Percentiles rank a stretch among this genome's conserved stretches.
These are phyloP conservation scores for Jamesozyma hellenica DNA, from an alignment of 805 yeast species.

Conservation along the genomic window DNA sequence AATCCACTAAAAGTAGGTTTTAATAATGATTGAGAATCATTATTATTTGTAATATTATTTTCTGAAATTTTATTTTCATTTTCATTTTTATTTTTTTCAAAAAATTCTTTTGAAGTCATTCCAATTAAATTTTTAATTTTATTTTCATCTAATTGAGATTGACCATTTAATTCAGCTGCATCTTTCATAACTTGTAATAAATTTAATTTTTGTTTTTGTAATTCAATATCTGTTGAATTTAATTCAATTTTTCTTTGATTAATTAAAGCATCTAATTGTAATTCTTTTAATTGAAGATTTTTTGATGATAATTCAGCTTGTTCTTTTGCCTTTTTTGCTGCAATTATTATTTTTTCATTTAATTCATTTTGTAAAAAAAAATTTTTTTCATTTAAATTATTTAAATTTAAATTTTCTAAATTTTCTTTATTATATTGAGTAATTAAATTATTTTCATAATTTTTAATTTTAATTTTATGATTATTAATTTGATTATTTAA, in stretches of 20 bases:
- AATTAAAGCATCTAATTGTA: conserved; percentile 31
- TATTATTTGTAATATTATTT: neutral
- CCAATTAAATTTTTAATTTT: conserved; percentile 27
- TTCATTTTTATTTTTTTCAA: conserved; percentile 7
- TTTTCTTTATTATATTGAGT: conserved; percentile 22
- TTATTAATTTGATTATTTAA: conserved; percentile 29
- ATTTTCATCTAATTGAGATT: conserved; percentile 23
- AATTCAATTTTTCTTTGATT: conserved; percentile 31
- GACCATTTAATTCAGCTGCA: conserved; percentile 32
- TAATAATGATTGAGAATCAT: neutral
- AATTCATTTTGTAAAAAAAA: conserved; percentile 19
- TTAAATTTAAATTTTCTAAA: conserved; percentile 26
- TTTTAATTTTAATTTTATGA: conserved; percentile 29
- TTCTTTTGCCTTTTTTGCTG: conserved; percentile 30
- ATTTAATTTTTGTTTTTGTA: conserved; percentile 29
- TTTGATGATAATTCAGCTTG: conserved; percentile 27
- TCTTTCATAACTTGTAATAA: conserved; percentile 29
- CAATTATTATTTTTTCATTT: conserved; percentile 15
- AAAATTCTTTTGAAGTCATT: conserved; percentile 23
- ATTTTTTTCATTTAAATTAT: conserved; percentile 27
- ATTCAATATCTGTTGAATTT: conserved; percentile 27
- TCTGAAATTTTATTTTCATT: neutral
- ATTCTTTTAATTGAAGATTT: conserved; percentile 30
- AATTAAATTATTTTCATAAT: conserved; percentile 27
- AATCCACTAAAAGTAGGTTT: conserved; percentile 23